Evolutionary conservation across 306 rosid genomes (phyloP), one percentile per base, ranked within the genome.

Genomic region (Quercus suber): DNA sequence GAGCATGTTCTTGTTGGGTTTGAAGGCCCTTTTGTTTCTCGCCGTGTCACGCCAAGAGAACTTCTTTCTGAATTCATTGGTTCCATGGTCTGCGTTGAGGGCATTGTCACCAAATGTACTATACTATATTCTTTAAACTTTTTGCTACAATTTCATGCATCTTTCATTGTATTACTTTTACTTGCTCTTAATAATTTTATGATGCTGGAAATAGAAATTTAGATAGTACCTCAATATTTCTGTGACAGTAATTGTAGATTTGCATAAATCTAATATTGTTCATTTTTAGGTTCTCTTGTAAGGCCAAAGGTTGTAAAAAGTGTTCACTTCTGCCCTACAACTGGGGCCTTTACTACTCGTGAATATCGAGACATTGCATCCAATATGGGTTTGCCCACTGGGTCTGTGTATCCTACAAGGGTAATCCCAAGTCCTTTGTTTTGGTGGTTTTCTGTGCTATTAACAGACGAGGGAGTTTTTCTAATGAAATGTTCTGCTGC

Each of bases 241-340:
- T 19, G 11, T 67, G 52, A 8, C 49, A 5, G 27, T 59, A 1
- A 31, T 73, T 37, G 27, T 35, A 19, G 78, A 5, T 55, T 30
- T 74, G 63, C 75, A 18, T 30, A 20, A 71, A 65, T 49, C 73
- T 89, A 59, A 84, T 75, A 17, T 65, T 63, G 21, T 78, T 78
- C 76, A 37, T 89, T 85, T 77, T 14, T 53, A 95, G 98, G 98
- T 86, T 95, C 98, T 52, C 98, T 93, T 74, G 99, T 95, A 69
- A 88, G 98, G 89, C 99, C 99, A 21, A 95, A 95, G 89, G 99
- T 95, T 82, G 96, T 95, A 71, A 93, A 88, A 86, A 95, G 99
- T 84, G 97, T 95, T 78, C 99, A 95, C 80, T 95, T 89, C 84
- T 95, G 99, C 81, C 98, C 99, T 65, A 88, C 89, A 53, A 91